These are phyloP conservation scores for Apiotrichum mycotoxinovorans DNA, from an alignment of 1,284 basidiomycete species.

Conservation along the genomic window DNA sequence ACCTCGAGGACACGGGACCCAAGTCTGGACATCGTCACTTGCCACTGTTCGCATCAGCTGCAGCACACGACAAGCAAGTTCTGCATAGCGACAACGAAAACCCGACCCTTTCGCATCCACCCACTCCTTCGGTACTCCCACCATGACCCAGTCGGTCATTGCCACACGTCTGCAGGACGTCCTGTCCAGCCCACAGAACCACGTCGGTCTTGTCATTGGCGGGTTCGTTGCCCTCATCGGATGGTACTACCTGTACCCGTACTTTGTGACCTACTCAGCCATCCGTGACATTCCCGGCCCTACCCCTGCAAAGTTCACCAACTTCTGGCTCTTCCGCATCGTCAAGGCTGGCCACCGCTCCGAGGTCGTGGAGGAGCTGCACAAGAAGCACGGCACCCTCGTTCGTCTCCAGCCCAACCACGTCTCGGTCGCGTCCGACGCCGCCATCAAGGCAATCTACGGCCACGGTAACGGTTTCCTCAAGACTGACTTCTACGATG, in stretches of 20 bases:
- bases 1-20: too few species aligned
- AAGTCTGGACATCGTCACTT: too few species aligned
- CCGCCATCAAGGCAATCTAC: constrained; percentile 67
- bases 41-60: too few species aligned
- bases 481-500: constrained; percentile 70
- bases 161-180: background rate
- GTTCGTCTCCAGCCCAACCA: constrained; percentile 87
- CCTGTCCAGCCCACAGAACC: background rate
- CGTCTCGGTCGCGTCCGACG: constrained; percentile 73
- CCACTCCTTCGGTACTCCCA: background rate
- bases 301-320: constrained; percentile 67
- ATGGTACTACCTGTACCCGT: constrained; percentile 14
- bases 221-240: constrained; percentile 4
- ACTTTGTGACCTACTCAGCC: constrained; percentile 14
- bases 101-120: background rate
- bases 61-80: too few species aligned
- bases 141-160: constrained; percentile 1
- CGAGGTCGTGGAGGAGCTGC: constrained; percentile 69
- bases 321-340: constrained; percentile 69
- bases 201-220: constrained; percentile 1
- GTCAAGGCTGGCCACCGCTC: constrained; percentile 69
- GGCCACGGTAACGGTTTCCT: constrained; percentile 71
- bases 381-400: constrained; percentile 69
- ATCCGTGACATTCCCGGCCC: constrained; percentile 61
- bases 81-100: too few species aligned